Evolutionary conservation across 139 green algal genomes (phyloP).

Genomic region (Closterium sp.): DNA sequence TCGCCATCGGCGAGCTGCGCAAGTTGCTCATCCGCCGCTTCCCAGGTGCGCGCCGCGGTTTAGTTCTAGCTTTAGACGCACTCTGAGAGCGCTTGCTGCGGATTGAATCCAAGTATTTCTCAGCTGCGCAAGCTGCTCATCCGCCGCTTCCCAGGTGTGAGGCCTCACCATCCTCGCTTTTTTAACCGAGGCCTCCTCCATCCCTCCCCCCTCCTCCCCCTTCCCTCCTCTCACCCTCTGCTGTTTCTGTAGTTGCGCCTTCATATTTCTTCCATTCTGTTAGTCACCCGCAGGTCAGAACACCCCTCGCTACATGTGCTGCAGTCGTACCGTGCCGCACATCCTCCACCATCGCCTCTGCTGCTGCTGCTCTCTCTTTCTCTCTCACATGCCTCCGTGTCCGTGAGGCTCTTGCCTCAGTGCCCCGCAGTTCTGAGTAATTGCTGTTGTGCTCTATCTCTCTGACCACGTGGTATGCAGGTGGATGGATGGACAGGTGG

Average conservation of each 20-base stretch:
- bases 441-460: not conserved
- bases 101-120: no score
- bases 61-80: not conserved
- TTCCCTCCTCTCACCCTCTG: not conserved
- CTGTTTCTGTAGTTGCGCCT: not conserved
- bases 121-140: constrained; percentile 68
- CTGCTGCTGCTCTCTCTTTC: not conserved
- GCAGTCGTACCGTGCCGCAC: no score
- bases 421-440: no score
- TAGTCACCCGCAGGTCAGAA: not conserved
- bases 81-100: not conserved
- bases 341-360: not conserved
- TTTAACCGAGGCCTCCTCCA: not conserved
- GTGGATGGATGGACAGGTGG: constrained; percentile 15
- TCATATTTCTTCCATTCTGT: not conserved
- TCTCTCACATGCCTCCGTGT: not conserved
- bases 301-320: no score
- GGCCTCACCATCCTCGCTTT: not conserved
- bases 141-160: constrained; percentile 49
- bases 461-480: not conserved
- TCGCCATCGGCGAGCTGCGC: constrained; percentile 71
- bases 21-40: constrained; percentile 64
- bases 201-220: not conserved
- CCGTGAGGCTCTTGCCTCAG: no score
- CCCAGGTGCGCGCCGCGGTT: constrained; percentile 54